Conservation (phyloP, 352 stramenopile genomes). For the Globisporangium cederbergense region DNA sequence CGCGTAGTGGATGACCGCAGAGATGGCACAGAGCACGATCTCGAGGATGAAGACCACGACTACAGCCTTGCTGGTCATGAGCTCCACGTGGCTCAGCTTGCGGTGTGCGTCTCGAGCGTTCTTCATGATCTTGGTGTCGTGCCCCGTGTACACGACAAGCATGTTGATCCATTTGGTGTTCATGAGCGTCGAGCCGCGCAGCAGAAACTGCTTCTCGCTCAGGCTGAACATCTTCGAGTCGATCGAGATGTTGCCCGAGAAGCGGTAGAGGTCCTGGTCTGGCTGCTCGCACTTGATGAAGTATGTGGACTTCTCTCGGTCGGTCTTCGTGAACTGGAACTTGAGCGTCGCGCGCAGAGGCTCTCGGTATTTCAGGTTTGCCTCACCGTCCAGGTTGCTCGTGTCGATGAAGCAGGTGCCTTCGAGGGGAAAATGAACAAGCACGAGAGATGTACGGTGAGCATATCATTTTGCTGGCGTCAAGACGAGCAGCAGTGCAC, state of each 20-base stretch:
- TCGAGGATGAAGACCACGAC: constrained; percentile 77
- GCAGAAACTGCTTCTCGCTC: constrained; percentile 73
- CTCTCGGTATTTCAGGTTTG: constrained; percentile 70
- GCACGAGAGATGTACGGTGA: not conserved
- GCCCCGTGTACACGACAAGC: constrained; percentile 75
- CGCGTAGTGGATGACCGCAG: constrained; percentile 36
- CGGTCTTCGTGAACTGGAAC: constrained; percentile 24
- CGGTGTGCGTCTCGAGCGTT: constrained; percentile 76
- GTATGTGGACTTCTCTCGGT: constrained; percentile 45
- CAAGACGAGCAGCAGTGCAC: not conserved
- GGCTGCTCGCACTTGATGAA: constrained; percentile 79
- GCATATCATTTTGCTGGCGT: not conserved
- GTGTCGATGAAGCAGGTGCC: constrained; percentile 83
- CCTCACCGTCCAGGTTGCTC: constrained; percentile 78
- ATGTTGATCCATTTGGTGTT: constrained; percentile 77
- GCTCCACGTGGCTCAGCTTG: constrained; percentile 84
- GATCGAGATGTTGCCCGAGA: constrained; percentile 66
- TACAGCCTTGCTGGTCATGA: constrained; percentile 71
- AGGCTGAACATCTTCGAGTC: constrained; percentile 59
- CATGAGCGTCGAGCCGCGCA: constrained; percentile 69
- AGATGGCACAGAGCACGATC: constrained; percentile 58
- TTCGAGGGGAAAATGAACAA: constrained; percentile 13
- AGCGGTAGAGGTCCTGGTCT: constrained; percentile 75
- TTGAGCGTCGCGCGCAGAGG: constrained; percentile 35
- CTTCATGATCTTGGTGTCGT: constrained; percentile 91